These are phyloP conservation scores for Curvularia verruculosa DNA, from an alignment of 2,329 filamentous ascomycete genomes.

Conservation along the genomic window DNA sequence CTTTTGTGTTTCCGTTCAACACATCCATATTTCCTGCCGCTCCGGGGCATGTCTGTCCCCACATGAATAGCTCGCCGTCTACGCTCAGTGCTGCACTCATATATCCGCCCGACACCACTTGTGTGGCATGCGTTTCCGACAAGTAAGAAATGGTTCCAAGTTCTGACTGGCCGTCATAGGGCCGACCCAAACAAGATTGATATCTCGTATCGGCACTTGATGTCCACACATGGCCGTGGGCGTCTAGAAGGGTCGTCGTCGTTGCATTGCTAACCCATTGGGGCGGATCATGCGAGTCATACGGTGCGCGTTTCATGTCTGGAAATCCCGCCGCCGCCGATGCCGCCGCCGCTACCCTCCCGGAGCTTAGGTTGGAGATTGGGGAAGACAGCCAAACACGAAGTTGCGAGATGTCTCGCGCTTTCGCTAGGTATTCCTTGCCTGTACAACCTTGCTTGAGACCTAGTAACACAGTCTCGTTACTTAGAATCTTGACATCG, in stretches of 20 bases:
- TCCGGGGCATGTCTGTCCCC: constrained; percentile 42
- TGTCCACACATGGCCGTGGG: neutral
- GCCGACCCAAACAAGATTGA: constrained; percentile 2
- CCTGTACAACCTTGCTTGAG: neutral
- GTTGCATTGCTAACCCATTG: constrained; percentile 1
- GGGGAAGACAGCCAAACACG: neutral
- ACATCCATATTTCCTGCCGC: constrained; percentile 23
- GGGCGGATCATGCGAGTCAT: neutral
- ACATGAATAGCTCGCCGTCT: constrained; percentile 44
- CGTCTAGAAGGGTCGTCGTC: neutral
- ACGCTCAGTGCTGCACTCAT: constrained; percentile 39
- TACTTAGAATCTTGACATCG: constrained; percentile 18
- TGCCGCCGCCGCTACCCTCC: neutral
- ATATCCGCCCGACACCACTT: constrained; percentile 40
- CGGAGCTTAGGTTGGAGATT: neutral
- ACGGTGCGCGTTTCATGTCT: neutral
- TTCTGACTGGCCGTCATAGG: neutral
- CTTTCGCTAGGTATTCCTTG: neutral
- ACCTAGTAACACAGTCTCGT: constrained; percentile 1
- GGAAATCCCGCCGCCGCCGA: neutral
- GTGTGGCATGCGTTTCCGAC: constrained; percentile 28
- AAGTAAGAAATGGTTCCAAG: constrained; percentile 35
- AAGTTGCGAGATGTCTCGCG: constrained; percentile 5
- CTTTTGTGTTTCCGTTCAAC: constrained; percentile 9
- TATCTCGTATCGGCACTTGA: neutral